Evolutionary conservation across 1,284 basidiomycete species (phyloP), one percentile per base, ranked within the genome.

Genomic region (Ganoderma leucocontextum): DNA sequence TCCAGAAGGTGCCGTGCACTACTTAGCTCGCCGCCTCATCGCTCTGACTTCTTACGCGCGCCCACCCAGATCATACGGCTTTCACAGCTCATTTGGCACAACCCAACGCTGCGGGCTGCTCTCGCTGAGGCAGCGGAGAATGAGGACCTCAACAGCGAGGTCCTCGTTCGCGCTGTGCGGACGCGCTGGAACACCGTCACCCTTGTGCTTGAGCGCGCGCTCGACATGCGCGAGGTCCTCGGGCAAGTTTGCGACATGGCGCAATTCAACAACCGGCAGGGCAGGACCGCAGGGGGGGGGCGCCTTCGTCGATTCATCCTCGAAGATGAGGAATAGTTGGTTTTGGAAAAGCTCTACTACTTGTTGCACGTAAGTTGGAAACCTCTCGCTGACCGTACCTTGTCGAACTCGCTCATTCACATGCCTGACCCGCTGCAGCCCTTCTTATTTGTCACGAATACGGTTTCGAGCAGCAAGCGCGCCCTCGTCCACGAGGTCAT

Each of bases 101-200:
- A 52, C 8, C 66, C 64, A 33, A 62, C 68, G 4, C 64, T 77
- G 0, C 64, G 75, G 15, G 38, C 22, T 4, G 65, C 71, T 12
- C 72, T 76, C 38, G 53, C 65, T 19, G 49, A 65, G 17, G 60
- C 6, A 3, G 68, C 66, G 9, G 49, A 55, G 2, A 47, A 41
- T 0, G 55, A 39, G 9, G 64, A 65, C 15, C 60, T 66, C 25
- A 44, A 63, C 22, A 49, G 29, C 33, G 19, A 63, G 38, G 36
- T 66, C 29, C 73, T 75, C 44, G 65, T 74, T 6, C 69, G 68
- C 0, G 62, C 74, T 33, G 65, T 78, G 19, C 25, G 39, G 0
- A 75, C 71, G 0, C 52, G 70, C 0, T 78, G 75, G 75, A 78
- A 78, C 52, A 75, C 66, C 0, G 67, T 72, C 0, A 67, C 69